phyloP scores from a whole-genome alignment of 2,329 filamentous ascomycete species.

The Ophiosphaerella korrae region DNA sequence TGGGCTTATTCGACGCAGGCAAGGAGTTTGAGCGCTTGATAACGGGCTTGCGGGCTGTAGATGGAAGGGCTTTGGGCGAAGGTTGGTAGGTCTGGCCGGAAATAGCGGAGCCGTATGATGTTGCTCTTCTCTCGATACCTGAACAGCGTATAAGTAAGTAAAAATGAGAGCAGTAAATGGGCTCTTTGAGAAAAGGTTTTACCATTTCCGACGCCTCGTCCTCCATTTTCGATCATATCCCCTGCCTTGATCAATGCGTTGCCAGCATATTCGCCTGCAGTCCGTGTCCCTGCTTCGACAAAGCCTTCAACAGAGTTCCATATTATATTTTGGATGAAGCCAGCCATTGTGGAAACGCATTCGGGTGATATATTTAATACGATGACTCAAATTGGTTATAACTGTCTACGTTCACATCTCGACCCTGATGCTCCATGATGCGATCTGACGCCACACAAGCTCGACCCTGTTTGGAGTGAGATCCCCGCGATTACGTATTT shows the following conservation, averaged over 20 bases:
- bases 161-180: too few relatives aligned
- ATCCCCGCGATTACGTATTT: conserved; percentile 35
- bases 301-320: conserved; percentile 47
- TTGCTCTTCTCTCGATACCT: conserved; percentile 40
- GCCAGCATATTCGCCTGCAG: conserved; percentile 45
- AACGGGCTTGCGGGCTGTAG: conserved; percentile 36
- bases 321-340: conserved; percentile 46
- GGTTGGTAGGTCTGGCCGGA: conserved; percentile 36
- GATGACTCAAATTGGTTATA: too few relatives aligned
- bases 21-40: conserved; percentile 41
- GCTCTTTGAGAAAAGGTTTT: conserved; percentile 5
- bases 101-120: conserved; percentile 35
- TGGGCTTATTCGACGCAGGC: conserved; percentile 31
- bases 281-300: conserved; percentile 43
- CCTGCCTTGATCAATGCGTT: conserved; percentile 46
- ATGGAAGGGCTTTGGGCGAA: conserved; percentile 33
- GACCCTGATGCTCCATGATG: conserved; percentile 21
- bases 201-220: conserved; percentile 40
- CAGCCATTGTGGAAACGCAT: conserved; percentile 22
- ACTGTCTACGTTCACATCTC: background rate
- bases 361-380: conserved; percentile 3
- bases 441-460: conserved; percentile 22
- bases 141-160: background rate
- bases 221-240: conserved; percentile 43
- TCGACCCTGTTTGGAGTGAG: conserved; percentile 32